Evolutionary conservation across 306 rosid species (phyloP), one percentile per base, ranked within the genome.

Genomic region (Corylus americana): DNA sequence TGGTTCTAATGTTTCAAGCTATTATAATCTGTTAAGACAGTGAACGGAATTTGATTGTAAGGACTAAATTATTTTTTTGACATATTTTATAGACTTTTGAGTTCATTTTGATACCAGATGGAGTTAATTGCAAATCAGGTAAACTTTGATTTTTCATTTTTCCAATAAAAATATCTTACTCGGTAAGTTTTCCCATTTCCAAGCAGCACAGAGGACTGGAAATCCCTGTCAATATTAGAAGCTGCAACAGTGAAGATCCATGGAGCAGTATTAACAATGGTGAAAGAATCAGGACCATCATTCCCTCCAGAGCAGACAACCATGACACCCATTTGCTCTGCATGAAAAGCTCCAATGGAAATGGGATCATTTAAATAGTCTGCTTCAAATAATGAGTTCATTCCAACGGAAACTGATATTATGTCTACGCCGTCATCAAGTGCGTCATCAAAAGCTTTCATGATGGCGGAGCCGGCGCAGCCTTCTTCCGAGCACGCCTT

Each of bases 291-390:
- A 48, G 98, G 98, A 49, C 98, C 98, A 78, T 91, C 95, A 75
- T 95, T 95, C 53, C 98, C 98, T 11, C 88, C 98, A 35, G 98
- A 95, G 77, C 97, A 90, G 42, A 91, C 87, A 42, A 95, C 98
- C 93, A 91, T 39, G 57, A 95, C 92, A 74, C 98, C 97, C 77
- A 49, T 86, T 83, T 86, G 83, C 67, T 91, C 92, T 22, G 98
- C 98, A 88, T 95, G 98, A 70, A 95, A 92, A 55, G 98, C 91
- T 85, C 98, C 98, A 55, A 95, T 90, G 74, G 98, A 93, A 31
- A 95, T 92, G 7, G 97, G 92, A 71, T 95, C 98, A 68, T 53
- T 86, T 74, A 87, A 54, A 80, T 86, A 91, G 54, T 95, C 97
- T 0, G 98, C 70, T 66, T 88, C 92, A 73, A 91, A 83, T 2